phyloP scores from a whole-genome alignment of 2,329 filamentous ascomycete genomes.

The Ophiostoma sp. region DNA sequence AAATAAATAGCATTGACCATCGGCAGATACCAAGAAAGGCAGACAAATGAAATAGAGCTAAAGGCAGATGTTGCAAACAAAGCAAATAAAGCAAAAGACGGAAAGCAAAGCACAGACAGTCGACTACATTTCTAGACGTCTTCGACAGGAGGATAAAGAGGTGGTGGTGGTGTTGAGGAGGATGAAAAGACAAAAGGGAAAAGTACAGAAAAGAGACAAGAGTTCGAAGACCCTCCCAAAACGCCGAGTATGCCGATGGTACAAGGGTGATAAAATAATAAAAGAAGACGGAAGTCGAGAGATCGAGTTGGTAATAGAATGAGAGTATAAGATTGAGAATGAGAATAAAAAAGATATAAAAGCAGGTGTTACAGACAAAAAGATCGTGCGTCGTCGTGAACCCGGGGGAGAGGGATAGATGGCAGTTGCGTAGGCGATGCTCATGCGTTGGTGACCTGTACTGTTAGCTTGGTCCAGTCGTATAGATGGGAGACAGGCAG shows the following conservation, averaged over 20 bases:
- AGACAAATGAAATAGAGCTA: conserved; percentile 10
- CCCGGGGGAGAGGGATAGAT: conserved; percentile 22
- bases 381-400: conserved; percentile 37
- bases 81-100: background rate
- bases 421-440: conserved; percentile 25
- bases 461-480: background rate
- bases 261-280: conserved; percentile 24
- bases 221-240: conserved; percentile 28
- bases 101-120: background rate
- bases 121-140: background rate
- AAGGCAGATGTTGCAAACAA: background rate
- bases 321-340: background rate
- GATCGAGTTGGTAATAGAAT: background rate
- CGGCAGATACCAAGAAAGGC: conserved; percentile 11
- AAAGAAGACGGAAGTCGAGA: background rate
- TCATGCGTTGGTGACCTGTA: conserved; percentile 51
- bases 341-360: conserved; percentile 27
- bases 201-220: conserved; percentile 16
- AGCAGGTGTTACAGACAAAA: conserved; percentile 31
- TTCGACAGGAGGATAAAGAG: background rate
- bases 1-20: conserved; percentile 14
- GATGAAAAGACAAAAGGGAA: conserved; percentile 12
- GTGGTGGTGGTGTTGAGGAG: background rate
- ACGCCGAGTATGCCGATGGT: conserved; percentile 38
- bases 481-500: background rate